A percentile compares a stretch with the other conserved stretches of the same genome.
phyloP scores from a whole-genome alignment of 2,329 filamentous ascomycete species.

The Pseudocercospora ulei region DNA sequence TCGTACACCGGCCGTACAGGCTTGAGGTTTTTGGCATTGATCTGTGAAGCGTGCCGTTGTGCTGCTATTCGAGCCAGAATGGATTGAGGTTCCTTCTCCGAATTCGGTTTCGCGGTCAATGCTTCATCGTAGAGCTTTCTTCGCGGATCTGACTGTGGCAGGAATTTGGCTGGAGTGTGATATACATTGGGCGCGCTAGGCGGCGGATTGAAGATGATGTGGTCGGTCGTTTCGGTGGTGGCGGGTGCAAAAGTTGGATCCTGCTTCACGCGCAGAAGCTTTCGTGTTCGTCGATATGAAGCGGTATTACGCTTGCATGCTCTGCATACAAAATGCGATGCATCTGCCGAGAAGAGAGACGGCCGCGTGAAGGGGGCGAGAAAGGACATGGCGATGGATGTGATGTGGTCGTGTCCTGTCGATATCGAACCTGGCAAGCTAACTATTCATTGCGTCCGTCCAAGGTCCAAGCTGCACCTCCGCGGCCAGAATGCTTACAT shows the following conservation, averaged over 20 bases:
- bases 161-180: slow-evolving; percentile 56
- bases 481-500: not conserved
- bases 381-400: slow-evolving; percentile 22
- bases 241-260: slow-evolving; percentile 38
- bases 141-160: slow-evolving; percentile 51
- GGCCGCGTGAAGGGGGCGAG: slow-evolving; percentile 21
- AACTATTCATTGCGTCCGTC: no score
- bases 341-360: slow-evolving; percentile 20
- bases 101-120: slow-evolving; percentile 22
- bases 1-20: slow-evolving; percentile 45
- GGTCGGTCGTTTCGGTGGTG: slow-evolving; percentile 38
- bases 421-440: no score
- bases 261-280: slow-evolving; percentile 40
- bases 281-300: slow-evolving; percentile 40
- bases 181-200: slow-evolving; percentile 54
- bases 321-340: slow-evolving; percentile 26
- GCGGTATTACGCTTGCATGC: slow-evolving; percentile 38
- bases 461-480: not conserved
- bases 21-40: slow-evolving; percentile 36
- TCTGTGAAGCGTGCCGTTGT: slow-evolving; percentile 18
- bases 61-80: slow-evolving; percentile 23
- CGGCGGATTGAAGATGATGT: slow-evolving; percentile 58
- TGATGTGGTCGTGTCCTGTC: slow-evolving; percentile 21
- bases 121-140: slow-evolving; percentile 17
- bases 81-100: slow-evolving; percentile 16